Evolutionary conservation across 108 stramenopile genomes (phyloP).

Genomic region (Epipyxis sp.): DNA sequence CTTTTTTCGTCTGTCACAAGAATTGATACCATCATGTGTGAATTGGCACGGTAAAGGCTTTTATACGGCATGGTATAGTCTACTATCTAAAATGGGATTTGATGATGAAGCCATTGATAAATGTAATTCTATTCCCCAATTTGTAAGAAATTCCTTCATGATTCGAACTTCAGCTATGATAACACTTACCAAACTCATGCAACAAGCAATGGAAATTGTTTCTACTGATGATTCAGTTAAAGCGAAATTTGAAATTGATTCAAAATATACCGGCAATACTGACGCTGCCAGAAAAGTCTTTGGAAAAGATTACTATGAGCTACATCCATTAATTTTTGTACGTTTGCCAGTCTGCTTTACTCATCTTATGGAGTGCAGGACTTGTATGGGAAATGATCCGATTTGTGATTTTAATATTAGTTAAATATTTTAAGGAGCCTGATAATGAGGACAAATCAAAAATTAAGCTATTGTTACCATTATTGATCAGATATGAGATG

Average conservation of each 20-base stretch:
- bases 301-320: background rate
- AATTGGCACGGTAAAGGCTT: background rate
- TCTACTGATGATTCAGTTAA: background rate
- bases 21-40: background rate
- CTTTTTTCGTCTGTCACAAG: background rate
- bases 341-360: background rate
- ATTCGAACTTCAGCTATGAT: background rate
- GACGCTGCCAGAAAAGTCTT: background rate
- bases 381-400: no score
- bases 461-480: no score
- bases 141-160: background rate
- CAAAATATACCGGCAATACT: background rate
- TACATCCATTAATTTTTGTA: conserved; percentile 9
- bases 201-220: background rate
- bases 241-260: background rate
- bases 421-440: no score
- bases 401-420: no score
- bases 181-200: background rate
- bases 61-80: background rate
- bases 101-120: background rate
- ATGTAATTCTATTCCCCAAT: background rate
- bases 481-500: no score
- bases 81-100: background rate
- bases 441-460: no score
- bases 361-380: background rate